These are phyloP conservation scores for Lophium mytilinum DNA, from an alignment of 495 filamentous ascomycete genomes.

Conservation along the genomic window DNA sequence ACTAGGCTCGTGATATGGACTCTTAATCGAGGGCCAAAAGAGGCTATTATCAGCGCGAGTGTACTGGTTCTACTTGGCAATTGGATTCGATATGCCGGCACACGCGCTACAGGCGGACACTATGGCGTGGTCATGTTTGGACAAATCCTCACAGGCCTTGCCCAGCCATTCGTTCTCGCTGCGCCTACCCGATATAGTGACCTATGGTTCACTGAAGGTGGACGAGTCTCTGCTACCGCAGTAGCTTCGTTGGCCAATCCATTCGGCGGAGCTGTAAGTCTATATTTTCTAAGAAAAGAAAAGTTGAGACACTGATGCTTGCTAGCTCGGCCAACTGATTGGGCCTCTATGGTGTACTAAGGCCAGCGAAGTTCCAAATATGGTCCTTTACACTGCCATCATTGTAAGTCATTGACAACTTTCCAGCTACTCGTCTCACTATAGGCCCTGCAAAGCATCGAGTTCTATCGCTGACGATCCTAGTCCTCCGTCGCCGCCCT, in stretches of 20 bases:
- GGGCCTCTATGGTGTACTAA: conserved; percentile 64
- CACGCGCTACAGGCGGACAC: conserved; percentile 49
- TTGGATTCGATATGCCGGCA: conserved; percentile 87
- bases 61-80: conserved; percentile 71
- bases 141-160: conserved; percentile 84
- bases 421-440: background rate
- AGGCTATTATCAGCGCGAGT: conserved; percentile 64
- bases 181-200: conserved; percentile 89
- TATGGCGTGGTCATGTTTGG: conserved; percentile 85
- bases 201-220: conserved; percentile 82
- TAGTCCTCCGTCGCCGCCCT: conserved; percentile 49
- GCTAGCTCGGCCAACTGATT: conserved; percentile 67
- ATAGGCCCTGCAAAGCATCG: background rate
- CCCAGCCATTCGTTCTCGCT: conserved; percentile 86
- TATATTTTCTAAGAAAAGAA: background rate
- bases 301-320: conserved; percentile 30
- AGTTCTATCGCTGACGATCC: conserved; percentile 36
- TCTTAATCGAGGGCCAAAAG: conserved; percentile 71
- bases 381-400: conserved; percentile 81
- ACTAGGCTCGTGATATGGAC: conserved; percentile 60
- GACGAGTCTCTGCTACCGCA: conserved; percentile 82
- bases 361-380: conserved; percentile 58
- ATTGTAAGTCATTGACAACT: conserved; percentile 48
- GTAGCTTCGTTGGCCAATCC: conserved; percentile 79
- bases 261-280: conserved; percentile 61